phyloP scores from a whole-genome alignment of 768 basidiomycete species.

The Daedalea quercina region DNA sequence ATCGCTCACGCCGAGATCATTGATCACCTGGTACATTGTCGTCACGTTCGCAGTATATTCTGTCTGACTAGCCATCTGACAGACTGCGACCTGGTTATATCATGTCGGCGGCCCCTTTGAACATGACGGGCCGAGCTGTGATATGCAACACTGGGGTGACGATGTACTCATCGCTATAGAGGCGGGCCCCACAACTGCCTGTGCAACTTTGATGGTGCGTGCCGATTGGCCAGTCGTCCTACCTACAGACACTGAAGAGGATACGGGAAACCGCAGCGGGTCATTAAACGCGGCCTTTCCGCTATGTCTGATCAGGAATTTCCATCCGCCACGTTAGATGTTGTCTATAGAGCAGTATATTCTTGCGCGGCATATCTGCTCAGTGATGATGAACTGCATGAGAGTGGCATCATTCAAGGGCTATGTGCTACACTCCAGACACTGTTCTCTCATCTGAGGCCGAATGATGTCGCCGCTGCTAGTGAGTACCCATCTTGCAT shows the following conservation, averaged over 20 bases:
- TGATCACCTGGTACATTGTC: conserved; percentile 36
- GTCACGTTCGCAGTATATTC: no score
- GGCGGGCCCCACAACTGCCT: conserved; percentile 4
- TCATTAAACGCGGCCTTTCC: not conserved
- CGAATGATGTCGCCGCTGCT: not conserved
- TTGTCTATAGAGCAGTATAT: conserved; percentile 5
- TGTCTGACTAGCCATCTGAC: not conserved
- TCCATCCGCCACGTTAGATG: not conserved
- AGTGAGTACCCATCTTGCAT: conserved; percentile 19
- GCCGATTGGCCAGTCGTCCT: not conserved
- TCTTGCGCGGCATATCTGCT: conserved; percentile 7
- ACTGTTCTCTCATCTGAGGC: conserved; percentile 10
- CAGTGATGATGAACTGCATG: not conserved
- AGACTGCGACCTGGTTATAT: conserved; percentile 52
- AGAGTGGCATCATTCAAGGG: not conserved
- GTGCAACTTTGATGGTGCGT: conserved; percentile 12
- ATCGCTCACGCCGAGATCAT: conserved; percentile 43
- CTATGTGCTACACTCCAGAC: conserved; percentile 1
- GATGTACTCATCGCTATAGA: conserved; percentile 6
- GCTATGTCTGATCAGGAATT: not conserved
- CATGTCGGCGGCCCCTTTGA: conserved; percentile 24
- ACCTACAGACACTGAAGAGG: not conserved
- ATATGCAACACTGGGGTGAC: conserved; percentile 9
- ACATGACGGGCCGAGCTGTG: not conserved
- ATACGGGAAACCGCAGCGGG: not conserved